phyloP scores from a whole-genome alignment of 768 basidiomycete species.

The Boletus vinaceobasis region DNA sequence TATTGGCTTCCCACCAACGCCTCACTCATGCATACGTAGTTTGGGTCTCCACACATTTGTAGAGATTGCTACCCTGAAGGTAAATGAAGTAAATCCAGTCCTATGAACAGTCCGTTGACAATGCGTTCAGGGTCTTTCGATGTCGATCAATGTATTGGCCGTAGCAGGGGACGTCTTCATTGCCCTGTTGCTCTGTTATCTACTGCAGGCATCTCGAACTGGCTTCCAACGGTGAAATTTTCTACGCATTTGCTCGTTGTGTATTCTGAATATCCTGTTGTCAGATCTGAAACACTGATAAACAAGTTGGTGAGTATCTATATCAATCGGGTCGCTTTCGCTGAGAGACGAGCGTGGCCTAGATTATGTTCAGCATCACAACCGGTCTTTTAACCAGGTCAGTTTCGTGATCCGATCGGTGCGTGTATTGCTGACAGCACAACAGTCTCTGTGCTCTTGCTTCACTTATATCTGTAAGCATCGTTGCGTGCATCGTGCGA shows the following conservation, averaged over 20 bases:
- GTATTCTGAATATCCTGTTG: neutral
- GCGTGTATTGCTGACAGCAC: neutral
- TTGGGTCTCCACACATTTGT: conserved; percentile 42
- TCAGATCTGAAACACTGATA: conserved; percentile 51
- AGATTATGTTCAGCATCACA: conserved; percentile 56
- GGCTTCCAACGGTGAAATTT: conserved; percentile 44
- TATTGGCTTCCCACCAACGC: neutral
- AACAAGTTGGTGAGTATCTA: conserved; percentile 37
- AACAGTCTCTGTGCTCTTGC: conserved; percentile 51
- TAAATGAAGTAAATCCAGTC: neutral
- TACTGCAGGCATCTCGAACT: conserved; percentile 50
- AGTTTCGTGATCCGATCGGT: neutral
- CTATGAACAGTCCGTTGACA: neutral
- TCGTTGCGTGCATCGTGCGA: neutral
- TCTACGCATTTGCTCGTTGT: neutral
- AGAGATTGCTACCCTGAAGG: conserved; percentile 49
- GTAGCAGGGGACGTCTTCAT: conserved; percentile 52
- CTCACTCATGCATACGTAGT: conserved; percentile 28
- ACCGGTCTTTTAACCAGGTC: conserved; percentile 31
- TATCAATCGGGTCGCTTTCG: neutral
- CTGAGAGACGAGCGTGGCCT: neutral
- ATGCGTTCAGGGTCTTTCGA: conserved; percentile 36
- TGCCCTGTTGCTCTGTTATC: conserved; percentile 41
- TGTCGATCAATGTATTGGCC: conserved; percentile 54
- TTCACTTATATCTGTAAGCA: conserved; percentile 51